A percentile compares a stretch with the other conserved stretches of the same genome.
phyloP scores from a whole-genome alignment of 805 yeast species.

The Cyberlindnera veronae region DNA sequence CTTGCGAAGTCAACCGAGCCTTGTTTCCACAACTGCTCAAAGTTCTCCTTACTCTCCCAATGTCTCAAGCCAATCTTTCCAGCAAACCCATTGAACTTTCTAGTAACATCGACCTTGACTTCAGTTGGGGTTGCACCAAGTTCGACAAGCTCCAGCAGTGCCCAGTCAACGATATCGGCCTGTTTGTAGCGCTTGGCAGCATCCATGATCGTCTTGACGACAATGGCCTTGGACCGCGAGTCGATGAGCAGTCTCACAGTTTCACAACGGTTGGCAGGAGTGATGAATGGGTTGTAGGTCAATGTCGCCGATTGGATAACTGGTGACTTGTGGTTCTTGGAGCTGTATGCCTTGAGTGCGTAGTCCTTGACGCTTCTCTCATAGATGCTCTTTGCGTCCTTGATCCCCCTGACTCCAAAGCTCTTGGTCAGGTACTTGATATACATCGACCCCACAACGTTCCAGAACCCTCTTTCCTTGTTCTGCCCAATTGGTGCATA shows the following conservation, averaged over 20 bases:
- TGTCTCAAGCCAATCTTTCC: slow-evolving; percentile 13
- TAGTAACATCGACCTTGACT: slow-evolving; percentile 14
- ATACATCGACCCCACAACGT: slow-evolving; percentile 19
- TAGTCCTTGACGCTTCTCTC: slow-evolving; percentile 15
- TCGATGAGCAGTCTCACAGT: slow-evolving; percentile 13
- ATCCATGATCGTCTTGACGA: slow-evolving; percentile 22
- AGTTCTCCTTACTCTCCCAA: slow-evolving; percentile 7
- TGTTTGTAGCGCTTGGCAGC: slow-evolving; percentile 11
- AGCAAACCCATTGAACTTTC: slow-evolving; percentile 7
- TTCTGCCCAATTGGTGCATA: slow-evolving; percentile 4
- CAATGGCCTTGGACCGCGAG: slow-evolving; percentile 11
- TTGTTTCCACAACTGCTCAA: slow-evolving; percentile 7
- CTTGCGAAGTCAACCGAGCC: slow-evolving; percentile 8
- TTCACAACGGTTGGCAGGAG: slow-evolving; percentile 2
- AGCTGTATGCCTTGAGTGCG: slow-evolving; percentile 4
- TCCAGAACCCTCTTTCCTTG: slow-evolving; percentile 15
- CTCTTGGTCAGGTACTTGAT: slow-evolving; percentile 19
- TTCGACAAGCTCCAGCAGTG: slow-evolving; percentile 14
- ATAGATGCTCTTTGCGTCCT: slow-evolving; percentile 12
- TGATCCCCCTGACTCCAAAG: slow-evolving; percentile 7
- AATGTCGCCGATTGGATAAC: slow-evolving; percentile 1
- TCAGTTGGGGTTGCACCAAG: slow-evolving; percentile 20
- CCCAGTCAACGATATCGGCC: slow-evolving; percentile 16
- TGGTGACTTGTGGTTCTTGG: background rate
- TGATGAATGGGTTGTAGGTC: slow-evolving; percentile 19